These are phyloP conservation scores for Macrolepiota albuminosa DNA, from an alignment of 768 basidiomycete genomes.

Conservation along the genomic window DNA sequence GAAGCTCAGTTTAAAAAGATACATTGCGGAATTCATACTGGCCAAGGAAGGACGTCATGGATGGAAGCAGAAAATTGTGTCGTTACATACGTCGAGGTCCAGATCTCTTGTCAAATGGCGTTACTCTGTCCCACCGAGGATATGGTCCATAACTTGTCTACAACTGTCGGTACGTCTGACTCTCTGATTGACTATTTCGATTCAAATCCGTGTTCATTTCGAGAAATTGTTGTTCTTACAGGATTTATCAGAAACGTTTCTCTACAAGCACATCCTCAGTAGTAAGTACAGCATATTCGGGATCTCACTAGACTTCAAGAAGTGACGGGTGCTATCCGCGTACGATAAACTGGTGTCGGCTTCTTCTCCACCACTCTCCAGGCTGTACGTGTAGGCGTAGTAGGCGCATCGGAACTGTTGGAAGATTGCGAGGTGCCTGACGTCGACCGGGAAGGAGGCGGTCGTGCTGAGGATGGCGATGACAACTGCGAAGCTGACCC, in stretches of 20 bases:
- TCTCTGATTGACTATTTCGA: not conserved
- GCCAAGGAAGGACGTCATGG: not conserved
- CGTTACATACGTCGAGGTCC: not conserved
- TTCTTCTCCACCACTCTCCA: constrained; percentile 11
- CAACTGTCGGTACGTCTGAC: not conserved
- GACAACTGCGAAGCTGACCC: not conserved
- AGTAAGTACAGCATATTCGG: not conserved
- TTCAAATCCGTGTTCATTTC: not conserved
- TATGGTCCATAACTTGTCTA: not conserved
- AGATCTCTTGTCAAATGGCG: not conserved
- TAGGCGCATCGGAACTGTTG: not conserved
- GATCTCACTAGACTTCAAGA: not conserved
- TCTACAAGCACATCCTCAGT: not conserved
- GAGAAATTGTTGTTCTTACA: not conserved
- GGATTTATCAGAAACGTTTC: not conserved
- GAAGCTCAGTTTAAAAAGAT: too few species aligned
- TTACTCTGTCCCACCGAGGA: not conserved
- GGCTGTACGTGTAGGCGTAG: constrained; percentile 10
- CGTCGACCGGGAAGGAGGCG: not conserved
- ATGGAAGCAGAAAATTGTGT: not conserved
- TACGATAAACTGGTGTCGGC: not conserved
- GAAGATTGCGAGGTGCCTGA: constrained; percentile 1
- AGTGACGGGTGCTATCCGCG: not conserved
- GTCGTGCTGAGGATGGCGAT: not conserved
- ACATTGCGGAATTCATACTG: not conserved